Conservation (phyloP, 2,329 filamentous ascomycete genomes). For the Capronia coronata region DNA sequence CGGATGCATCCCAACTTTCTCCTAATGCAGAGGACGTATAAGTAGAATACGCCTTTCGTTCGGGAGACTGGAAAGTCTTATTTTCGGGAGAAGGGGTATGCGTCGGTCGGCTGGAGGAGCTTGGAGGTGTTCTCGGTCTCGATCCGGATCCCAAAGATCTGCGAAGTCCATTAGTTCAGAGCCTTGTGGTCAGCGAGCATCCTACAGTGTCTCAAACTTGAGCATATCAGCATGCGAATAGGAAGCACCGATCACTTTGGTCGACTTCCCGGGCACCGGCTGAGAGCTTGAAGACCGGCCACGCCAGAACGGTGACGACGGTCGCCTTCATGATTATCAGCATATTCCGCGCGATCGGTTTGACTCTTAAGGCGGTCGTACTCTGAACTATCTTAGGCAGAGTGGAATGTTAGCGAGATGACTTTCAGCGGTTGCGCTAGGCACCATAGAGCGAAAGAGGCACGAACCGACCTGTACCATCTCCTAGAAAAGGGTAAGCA, state of each 20-base stretch:
- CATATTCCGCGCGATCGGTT: conserved; percentile 8
- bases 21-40: conserved; percentile 67
- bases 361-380: conserved; percentile 28
- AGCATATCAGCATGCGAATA: conserved; percentile 96
- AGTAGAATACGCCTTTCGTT: conserved; percentile 18
- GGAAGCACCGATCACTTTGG: conserved; percentile 80
- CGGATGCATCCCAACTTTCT: conserved; percentile 60
- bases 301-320: conserved; percentile 84
- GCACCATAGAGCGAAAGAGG: conserved; percentile 26
- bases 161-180: neutral
- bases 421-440: neutral
- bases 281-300: conserved; percentile 50
- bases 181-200: neutral
- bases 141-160: conserved; percentile 22
- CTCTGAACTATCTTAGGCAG: conserved; percentile 35
- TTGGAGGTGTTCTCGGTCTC: conserved; percentile 33
- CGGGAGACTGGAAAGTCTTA: conserved; percentile 23
- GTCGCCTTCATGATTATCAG: conserved; percentile 50
- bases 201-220: conserved; percentile 74
- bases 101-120: conserved; percentile 18
- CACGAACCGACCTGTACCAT: conserved; percentile 99
- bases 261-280: conserved; percentile 52
- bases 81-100: conserved; percentile 19
- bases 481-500: conserved; percentile 56
- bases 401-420: conserved; percentile 11